These are phyloP conservation scores for Cladophialophora immunda DNA, from an alignment of 2,329 filamentous ascomycete species.

Conservation along the genomic window DNA sequence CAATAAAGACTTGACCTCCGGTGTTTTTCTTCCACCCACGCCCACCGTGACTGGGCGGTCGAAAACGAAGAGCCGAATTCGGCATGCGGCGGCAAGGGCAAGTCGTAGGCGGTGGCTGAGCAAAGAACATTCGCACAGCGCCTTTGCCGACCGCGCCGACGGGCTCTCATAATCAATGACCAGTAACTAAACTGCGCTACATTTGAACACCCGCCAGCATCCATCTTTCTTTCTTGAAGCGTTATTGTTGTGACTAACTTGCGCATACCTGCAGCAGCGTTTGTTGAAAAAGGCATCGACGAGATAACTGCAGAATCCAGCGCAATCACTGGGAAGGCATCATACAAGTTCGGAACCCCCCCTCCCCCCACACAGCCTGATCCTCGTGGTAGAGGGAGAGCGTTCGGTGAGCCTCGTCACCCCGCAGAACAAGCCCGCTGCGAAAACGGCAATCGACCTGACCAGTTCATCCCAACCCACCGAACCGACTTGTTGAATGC, in stretches of 20 bases:
- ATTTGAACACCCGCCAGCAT: conserved; percentile 5
- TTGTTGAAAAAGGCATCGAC: not conserved
- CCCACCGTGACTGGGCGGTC: not conserved
- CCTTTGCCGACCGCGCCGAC: conserved; percentile 19
- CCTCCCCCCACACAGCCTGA: not conserved
- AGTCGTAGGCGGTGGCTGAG: conserved; percentile 8
- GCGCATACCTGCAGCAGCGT: not conserved
- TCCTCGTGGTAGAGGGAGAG: not conserved
- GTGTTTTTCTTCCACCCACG: not conserved
- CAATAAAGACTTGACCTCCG: not conserved
- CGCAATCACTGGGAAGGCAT: not conserved
- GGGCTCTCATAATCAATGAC: conserved; percentile 19
- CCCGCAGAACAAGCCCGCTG: not conserved
- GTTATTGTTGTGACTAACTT: not conserved
- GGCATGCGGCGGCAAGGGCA: conserved; percentile 1
- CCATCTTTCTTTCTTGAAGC: conserved; percentile 5
- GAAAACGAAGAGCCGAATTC: conserved; percentile 15
- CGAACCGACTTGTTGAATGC: not conserved
- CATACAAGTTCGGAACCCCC: not conserved
- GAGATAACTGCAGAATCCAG: not conserved
- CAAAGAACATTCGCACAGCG: not conserved
- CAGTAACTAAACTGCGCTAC: not conserved
- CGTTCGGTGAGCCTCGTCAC: not conserved
- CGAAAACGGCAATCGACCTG: not conserved
- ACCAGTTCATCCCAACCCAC: not conserved